Evolutionary conservation across 2,329 filamentous ascomycete genomes (phyloP).

Genomic region (Cadophora sp.): DNA sequence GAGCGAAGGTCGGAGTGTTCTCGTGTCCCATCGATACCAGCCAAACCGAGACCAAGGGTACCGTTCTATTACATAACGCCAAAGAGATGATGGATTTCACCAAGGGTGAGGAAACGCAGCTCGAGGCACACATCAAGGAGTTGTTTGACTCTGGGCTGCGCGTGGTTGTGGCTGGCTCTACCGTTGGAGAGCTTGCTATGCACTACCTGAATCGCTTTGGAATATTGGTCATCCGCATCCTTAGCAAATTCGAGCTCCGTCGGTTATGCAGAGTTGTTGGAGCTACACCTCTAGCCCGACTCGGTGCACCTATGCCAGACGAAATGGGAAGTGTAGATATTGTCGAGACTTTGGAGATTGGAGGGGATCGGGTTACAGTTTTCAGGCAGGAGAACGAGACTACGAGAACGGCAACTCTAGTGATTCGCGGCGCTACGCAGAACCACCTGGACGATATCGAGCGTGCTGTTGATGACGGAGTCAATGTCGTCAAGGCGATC

Average conservation of each 20-base stretch:
- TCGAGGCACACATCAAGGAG: constrained; percentile 93
- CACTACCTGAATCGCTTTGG: constrained; percentile 98
- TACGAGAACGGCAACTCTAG: constrained; percentile 91
- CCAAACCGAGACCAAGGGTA: constrained; percentile 99
- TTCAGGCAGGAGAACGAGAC: constrained; percentile 95
- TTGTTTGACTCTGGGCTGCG: constrained; percentile 92
- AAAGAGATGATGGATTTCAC: constrained; percentile 99
- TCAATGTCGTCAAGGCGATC: constrained; percentile 98
- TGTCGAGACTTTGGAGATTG: constrained; percentile 97
- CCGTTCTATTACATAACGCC: constrained; percentile 93
- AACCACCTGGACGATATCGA: constrained; percentile 98
- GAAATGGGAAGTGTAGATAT: constrained; percentile 96
- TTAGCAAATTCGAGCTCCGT: constrained; percentile 97
- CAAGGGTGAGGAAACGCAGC: constrained; percentile 91
- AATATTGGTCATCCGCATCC: constrained; percentile 94
- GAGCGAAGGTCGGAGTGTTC: constrained; percentile 96
- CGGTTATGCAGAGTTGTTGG: constrained; percentile 95
- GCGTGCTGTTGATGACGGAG: constrained; percentile 95
- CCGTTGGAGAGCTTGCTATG: constrained; percentile 93
- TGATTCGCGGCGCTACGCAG: constrained; percentile 93
- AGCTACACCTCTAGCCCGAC: constrained; percentile 91
- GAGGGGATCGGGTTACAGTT: constrained; percentile 95
- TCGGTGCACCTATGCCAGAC: constrained; percentile 99
- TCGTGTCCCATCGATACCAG: constrained; percentile 94
- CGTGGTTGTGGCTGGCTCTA: constrained; percentile 89